Evolutionary conservation across 768 basidiomycete species (phyloP).

Genomic region (Cantharellus cinnabarinus): DNA sequence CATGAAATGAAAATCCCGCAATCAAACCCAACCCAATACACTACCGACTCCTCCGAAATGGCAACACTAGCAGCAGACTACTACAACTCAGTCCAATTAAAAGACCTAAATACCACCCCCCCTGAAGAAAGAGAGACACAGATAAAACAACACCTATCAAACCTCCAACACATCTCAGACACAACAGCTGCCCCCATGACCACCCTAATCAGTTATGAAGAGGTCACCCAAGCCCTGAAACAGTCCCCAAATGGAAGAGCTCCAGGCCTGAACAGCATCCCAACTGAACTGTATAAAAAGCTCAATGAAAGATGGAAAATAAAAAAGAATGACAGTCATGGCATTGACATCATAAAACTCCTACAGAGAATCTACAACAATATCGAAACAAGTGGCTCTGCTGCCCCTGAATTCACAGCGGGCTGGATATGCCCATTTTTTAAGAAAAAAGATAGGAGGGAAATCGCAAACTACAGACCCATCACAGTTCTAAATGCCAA

Average conservation of each 20-base stretch:
- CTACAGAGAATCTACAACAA: neutral
- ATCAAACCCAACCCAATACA: neutral
- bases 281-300: constrained; percentile 4
- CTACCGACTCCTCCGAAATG: neutral
- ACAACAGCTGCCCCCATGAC: neutral
- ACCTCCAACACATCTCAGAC: neutral
- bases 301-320: neutral
- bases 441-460: constrained; percentile 2
- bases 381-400: neutral
- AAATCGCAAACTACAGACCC: too few species aligned
- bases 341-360: neutral
- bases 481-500: neutral
- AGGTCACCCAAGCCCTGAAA: neutral
- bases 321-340: neutral
- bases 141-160: neutral
- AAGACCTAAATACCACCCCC: neutral
- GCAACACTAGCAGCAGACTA: neutral
- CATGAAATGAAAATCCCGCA: neutral
- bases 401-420: neutral
- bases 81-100: neutral
- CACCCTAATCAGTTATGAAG: neutral
- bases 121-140: neutral
- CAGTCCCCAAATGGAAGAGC: neutral
- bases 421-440: constrained; percentile 2
- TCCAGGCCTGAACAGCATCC: neutral